Conservation (phyloP, 768 basidiomycete genomes). For the Hygrocybe coccinea region DNA sequence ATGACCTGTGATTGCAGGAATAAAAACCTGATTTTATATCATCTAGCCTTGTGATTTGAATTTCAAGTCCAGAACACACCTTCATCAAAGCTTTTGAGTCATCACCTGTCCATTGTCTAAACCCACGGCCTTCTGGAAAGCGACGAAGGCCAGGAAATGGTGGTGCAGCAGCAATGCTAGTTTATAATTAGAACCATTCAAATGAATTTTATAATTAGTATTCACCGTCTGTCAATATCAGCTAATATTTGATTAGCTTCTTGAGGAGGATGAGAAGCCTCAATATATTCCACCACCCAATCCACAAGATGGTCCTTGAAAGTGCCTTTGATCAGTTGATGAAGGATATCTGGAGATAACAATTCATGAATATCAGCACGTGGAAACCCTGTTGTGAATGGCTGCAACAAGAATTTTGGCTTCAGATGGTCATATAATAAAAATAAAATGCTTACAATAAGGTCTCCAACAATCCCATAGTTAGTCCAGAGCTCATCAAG, state of each 20-base stretch:
- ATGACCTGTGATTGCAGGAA: constrained; percentile 17
- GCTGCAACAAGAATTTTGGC: not conserved
- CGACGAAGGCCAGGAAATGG: constrained; percentile 6
- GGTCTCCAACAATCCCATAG: constrained; percentile 29
- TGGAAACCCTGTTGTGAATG: constrained; percentile 23
- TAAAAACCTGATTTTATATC: constrained; percentile 15
- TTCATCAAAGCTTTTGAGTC: constrained; percentile 13
- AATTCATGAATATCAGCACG: constrained; percentile 32
- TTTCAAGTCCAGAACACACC: not conserved
- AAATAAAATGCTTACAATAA: constrained; percentile 22
- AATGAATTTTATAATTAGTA: not conserved
- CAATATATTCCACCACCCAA: constrained; percentile 29
- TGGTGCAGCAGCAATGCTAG: constrained; percentile 6
- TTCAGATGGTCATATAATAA: not conserved
- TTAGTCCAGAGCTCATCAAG: constrained; percentile 24
- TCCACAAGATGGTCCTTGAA: constrained; percentile 38
- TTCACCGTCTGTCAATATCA: constrained; percentile 24
- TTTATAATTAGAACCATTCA: not conserved
- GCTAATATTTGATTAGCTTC: constrained; percentile 21
- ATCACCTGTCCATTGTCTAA: constrained; percentile 12
- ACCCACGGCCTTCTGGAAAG: constrained; percentile 9
- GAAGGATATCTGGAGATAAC: constrained; percentile 29
- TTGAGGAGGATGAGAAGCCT: constrained; percentile 9
- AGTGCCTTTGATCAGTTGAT: constrained; percentile 34
- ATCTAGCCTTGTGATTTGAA: not conserved